Evolutionary conservation across 257 asterid genomes (phyloP), one percentile per base, ranked within the genome.

Genomic region (Fraxinus pennsylvanica): DNA sequence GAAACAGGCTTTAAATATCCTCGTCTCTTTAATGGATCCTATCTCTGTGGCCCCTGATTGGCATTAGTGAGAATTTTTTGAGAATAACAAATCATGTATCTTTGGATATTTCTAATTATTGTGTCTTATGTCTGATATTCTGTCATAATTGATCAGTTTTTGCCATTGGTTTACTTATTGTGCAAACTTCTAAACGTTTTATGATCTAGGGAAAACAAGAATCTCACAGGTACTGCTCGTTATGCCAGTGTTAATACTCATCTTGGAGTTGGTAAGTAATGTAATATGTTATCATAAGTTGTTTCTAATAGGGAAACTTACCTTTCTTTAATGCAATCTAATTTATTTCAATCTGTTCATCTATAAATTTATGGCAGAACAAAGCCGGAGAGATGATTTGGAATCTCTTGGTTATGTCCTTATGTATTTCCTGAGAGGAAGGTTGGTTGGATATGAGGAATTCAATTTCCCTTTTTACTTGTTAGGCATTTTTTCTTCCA

Each of bases 321-420:
- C 4, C 47, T 78, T 25, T 27, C 73, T 45, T 50, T 0, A 25
- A 5, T 33, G 59, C 43, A 27, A 47, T 74, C 14, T 25, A 59
- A 52, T 29, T 57, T 71, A 1, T 61, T 74, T 17, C 6, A 6
- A 67, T 74, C 19, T 39, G 15, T 32, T 68, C 32, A 45, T 68
- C 80, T 76, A 12, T 54, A 54, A 57, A 5, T 17, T 81, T 68
- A 78, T 79, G 84, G 75, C 92, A 94, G 98, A 94, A 82, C 98
- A 94, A 94, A 91, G 98, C 82, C 88, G 98, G 79, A 92, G 98
- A 79, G 97, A 94, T 83, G 97, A 94, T 87, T 86, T 94, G 91
- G 98, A 94, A 82, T 94, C 98, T 80, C 97, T 94, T 82, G 98
- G 98, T 80, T 94, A 89, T 87, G 97, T 92, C 87, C 94, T 94